phyloP scores from a whole-genome alignment of 768 basidiomycete species.

The Tephrocybe sp. region DNA sequence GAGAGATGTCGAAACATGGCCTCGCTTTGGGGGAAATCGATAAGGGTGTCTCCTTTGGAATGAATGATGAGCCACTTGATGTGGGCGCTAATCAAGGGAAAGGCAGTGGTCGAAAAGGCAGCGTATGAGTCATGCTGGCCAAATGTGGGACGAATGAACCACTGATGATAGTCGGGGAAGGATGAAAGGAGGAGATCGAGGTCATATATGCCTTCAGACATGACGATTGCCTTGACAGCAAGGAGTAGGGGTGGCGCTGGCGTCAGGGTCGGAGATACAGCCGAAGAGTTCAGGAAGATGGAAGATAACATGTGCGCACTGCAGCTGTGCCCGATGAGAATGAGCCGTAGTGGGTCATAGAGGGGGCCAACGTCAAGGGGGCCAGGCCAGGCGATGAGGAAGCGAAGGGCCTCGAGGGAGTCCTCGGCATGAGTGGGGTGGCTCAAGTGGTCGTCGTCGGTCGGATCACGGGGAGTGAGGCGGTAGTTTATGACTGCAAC shows the following conservation, averaged over 20 bases:
- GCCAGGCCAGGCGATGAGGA: conserved; percentile 49
- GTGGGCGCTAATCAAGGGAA: conserved; percentile 33
- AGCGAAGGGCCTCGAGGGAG: conserved; percentile 59
- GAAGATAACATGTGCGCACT: conserved; percentile 78
- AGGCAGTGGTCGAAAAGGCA: conserved; percentile 43
- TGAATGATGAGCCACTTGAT: conserved; percentile 75
- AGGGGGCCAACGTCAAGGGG: conserved; percentile 23
- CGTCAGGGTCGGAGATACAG: conserved; percentile 39
- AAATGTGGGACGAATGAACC: conserved; percentile 72
- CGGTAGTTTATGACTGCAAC: conserved; percentile 82
- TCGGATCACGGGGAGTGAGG: conserved; percentile 50
- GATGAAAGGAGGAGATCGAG: conserved; percentile 59
- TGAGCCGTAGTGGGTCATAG: conserved; percentile 44
- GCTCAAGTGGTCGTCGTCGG: conserved; percentile 37
- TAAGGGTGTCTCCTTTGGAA: conserved; percentile 68
- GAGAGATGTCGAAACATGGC: conserved; percentile 57
- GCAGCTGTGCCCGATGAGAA: conserved; percentile 79
- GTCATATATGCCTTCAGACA: conserved; percentile 82
- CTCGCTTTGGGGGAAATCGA: conserved; percentile 63
- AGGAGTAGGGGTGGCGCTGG: conserved; percentile 43
- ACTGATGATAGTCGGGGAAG: conserved; percentile 67
- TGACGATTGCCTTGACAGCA: conserved; percentile 52
- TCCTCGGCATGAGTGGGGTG: conserved; percentile 79
- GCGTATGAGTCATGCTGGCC: conserved; percentile 50
- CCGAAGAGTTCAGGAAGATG: conserved; percentile 59